Conservation (phyloP, 768 basidiomycete genomes). For the Mycena galopus region DNA sequence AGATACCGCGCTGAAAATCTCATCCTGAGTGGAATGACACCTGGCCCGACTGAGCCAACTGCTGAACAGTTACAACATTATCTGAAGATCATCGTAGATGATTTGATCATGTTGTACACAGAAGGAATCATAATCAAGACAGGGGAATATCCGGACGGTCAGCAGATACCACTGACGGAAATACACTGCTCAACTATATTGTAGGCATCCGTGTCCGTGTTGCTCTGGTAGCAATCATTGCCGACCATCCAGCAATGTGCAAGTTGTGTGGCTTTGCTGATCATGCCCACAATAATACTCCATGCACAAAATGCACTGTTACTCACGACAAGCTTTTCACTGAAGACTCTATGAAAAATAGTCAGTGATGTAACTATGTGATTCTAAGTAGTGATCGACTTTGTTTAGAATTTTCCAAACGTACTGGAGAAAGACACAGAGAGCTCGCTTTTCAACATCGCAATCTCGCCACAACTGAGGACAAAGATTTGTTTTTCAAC, state of each 20-base stretch:
- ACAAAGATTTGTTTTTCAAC: neutral
- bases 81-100: slow-evolving; percentile 44
- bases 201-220: neutral
- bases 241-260: neutral
- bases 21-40: slow-evolving; percentile 32
- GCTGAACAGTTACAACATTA: slow-evolving; percentile 42
- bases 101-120: slow-evolving; percentile 43
- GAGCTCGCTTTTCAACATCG: no score
- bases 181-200: neutral
- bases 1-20: slow-evolving; percentile 32
- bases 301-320: neutral
- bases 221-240: neutral
- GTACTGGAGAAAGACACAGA: neutral
- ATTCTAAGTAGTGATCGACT: no score
- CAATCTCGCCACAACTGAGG: neutral
- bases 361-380: neutral
- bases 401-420: neutral
- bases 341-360: neutral
- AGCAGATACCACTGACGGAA: neutral
- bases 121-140: slow-evolving; percentile 38
- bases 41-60: slow-evolving; percentile 47
- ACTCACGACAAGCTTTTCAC: neutral
- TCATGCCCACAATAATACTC: neutral
- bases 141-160: slow-evolving; percentile 25
- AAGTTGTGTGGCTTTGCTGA: neutral